These are phyloP conservation scores for Filobasidium floriforme DNA, from an alignment of 768 basidiomycete species.

Conservation along the genomic window DNA sequence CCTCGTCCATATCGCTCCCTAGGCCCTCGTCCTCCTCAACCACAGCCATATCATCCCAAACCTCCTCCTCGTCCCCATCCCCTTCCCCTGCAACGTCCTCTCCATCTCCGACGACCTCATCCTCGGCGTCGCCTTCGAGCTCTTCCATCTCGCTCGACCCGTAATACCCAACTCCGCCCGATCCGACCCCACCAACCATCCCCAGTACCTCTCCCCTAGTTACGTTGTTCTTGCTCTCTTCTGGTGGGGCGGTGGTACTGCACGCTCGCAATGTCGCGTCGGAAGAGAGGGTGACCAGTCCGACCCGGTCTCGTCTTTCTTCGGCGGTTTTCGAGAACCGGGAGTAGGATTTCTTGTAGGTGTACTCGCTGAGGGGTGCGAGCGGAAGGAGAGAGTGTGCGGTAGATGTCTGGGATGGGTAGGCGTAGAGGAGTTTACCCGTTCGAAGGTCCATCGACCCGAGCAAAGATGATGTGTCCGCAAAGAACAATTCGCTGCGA, in stretches of 20 bases:
- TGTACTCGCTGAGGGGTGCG: background rate
- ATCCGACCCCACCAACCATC: conserved; percentile 17
- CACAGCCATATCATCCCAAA: conserved; percentile 17
- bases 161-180: conserved; percentile 14
- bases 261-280: conserved; percentile 18
- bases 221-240: conserved; percentile 19
- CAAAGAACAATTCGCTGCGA: conserved; percentile 41
- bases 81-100: conserved; percentile 5
- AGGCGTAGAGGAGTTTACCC: conserved; percentile 37
- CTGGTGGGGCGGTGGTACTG: conserved; percentile 11
- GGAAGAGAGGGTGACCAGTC: conserved; percentile 20
- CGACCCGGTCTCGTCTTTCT: conserved; percentile 9
- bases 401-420: conserved; percentile 32
- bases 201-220: conserved; percentile 17
- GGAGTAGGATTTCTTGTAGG: background rate
- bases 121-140: background rate
- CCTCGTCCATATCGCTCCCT: background rate
- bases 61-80: conserved; percentile 10
- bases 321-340: background rate
- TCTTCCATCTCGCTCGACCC: conserved; percentile 13
- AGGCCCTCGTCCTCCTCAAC: background rate
- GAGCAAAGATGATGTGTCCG: conserved; percentile 36
- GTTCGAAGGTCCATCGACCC: conserved; percentile 38
- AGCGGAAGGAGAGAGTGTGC: conserved; percentile 35
- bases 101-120: background rate